Evolutionary conservation across 2,329 filamentous ascomycete genomes (phyloP), one percentile per base, ranked within the genome.

Genomic region (Aspergillus pseudotamarii): DNA sequence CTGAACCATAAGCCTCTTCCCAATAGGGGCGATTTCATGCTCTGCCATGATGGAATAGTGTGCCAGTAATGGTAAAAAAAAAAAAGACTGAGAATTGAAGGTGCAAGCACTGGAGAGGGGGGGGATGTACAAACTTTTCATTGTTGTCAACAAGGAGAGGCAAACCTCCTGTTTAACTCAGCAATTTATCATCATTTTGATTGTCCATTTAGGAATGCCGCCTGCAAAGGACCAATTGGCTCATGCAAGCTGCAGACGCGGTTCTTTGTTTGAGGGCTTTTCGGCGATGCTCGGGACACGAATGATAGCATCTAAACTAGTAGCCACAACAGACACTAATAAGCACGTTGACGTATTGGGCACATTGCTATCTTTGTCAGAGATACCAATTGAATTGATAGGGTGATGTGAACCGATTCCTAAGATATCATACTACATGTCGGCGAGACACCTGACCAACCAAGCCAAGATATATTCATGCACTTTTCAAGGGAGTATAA

Each of bases 1-100:
- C 2, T 57, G 51, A 45, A 59, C 32, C 56, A 66, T 56, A 21
- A 66, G 61, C 59, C 62, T 64, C 41, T 53, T 61, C 16, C 58
- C 62, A 46, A 58, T 58, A n/a, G 48, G 28, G 10, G 28, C 9
- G 9, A 21, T 6, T 11, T 14, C 28, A 12, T 32, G 8, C 8
- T 51, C 48, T 51, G 48, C 48, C 48, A 51, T 51, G 48, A 51
- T 51, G 48, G 14, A 32, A 26, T 12, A 48, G 14, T n/a, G 9
- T 11, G 26, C 14, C 32, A 11, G 3, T 2, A 34, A 51, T 11
- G 23, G n/a, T 30, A 26, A n/a, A 32, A 51, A 16, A 3, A 51
- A 14, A 51, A 16, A 3, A 51, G 11, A 51, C 11, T n/a, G 16
- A 11, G 4, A 21, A 16, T 9, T 11, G 48, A 9, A 10, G 6